A percentile compares a stretch with the other conserved stretches of the same genome.
These are phyloP conservation scores for Exophiala sideris DNA, from an alignment of 2,329 filamentous ascomycete species.

Conservation along the genomic window DNA sequence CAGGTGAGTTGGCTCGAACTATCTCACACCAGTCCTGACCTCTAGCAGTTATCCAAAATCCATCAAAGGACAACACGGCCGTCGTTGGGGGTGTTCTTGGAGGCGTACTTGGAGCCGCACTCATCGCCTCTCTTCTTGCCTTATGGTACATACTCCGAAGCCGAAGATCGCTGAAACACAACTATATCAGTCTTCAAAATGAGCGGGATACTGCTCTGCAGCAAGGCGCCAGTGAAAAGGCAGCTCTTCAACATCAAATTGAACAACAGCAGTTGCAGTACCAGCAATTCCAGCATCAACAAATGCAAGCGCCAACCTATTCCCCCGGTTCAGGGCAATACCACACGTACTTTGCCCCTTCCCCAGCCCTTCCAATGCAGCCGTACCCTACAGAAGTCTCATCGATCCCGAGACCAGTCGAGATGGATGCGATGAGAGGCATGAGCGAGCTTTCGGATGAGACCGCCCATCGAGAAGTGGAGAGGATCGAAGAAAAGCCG, in stretches of 20 bases:
- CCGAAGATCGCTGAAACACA: background rate
- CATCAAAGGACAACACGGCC: background rate
- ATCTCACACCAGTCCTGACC: background rate
- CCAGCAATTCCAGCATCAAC: constrained; percentile 7
- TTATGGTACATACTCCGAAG: constrained; percentile 4
- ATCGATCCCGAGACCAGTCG: background rate
- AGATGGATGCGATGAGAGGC: constrained; percentile 8
- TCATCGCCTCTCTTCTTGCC: constrained; percentile 5
- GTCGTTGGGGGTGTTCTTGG: constrained; percentile 7
- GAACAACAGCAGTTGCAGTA: constrained; percentile 4
- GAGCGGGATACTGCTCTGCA: background rate
- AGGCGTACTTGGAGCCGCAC: constrained; percentile 9
- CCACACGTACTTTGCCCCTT: background rate
- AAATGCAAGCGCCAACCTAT: constrained; percentile 3
- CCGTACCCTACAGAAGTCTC: constrained; percentile 1
- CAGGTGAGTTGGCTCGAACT: background rate
- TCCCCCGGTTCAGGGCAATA: background rate
- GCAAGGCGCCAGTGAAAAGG: constrained; percentile 10
- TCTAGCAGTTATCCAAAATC: background rate
- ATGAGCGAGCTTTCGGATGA: constrained; percentile 2
- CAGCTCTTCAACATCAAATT: constrained; percentile 13
- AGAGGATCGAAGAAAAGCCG: background rate
- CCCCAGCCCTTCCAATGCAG: background rate
- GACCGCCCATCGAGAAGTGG: background rate
- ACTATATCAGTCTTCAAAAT: constrained; percentile 2